A percentile compares a stretch with the other conserved stretches of the same genome.
phyloP scores from a whole-genome alignment of 352 stramenopile genomes.

The Pilasporangium apinafurcum region DNA sequence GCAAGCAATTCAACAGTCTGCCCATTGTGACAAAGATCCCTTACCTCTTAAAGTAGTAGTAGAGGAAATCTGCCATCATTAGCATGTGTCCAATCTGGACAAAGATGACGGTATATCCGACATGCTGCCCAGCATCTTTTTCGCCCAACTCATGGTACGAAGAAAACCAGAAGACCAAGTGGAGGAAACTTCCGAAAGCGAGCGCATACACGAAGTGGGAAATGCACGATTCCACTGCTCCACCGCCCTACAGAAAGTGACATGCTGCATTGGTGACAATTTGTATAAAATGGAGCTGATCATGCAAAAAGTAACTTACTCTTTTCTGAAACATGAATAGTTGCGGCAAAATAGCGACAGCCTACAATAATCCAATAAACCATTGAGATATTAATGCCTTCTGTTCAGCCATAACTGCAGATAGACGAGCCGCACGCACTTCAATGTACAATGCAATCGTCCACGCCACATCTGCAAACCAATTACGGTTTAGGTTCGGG shows the following conservation, averaged over 20 bases:
- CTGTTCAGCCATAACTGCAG: too few relatives aligned
- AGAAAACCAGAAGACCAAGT: constrained; percentile 98
- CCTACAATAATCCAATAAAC: constrained; percentile 4
- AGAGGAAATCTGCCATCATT: constrained; percentile 99
- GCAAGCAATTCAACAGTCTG: constrained; percentile 1
- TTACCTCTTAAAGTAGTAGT: constrained; percentile 97
- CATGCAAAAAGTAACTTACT: constrained; percentile 25
- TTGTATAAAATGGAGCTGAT: too few relatives aligned
- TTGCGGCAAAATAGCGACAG: constrained; percentile 95
- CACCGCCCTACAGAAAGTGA: constrained; percentile 51
- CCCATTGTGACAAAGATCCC: constrained; percentile 1
- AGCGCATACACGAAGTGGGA: constrained; percentile 96
- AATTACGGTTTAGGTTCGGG: constrained; percentile 95
- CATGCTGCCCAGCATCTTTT: constrained; percentile 85
- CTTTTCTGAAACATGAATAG: constrained; percentile 99
- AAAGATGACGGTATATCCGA: constrained; percentile 94
- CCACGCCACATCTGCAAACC: constrained; percentile 95
- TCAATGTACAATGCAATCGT: constrained; percentile 99
- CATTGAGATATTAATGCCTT: too few relatives aligned
- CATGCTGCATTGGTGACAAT: not conserved
- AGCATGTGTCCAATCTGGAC: constrained; percentile 98
- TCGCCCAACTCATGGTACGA: constrained; percentile 98
- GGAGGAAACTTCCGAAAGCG: constrained; percentile 93
- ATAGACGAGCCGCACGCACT: constrained; percentile 12
- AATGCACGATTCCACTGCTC: constrained; percentile 94